Base-by-base conservation (phyloP, 1,284 basidiomycete species). In the Mycosarcoma mackinlayi region DNA sequence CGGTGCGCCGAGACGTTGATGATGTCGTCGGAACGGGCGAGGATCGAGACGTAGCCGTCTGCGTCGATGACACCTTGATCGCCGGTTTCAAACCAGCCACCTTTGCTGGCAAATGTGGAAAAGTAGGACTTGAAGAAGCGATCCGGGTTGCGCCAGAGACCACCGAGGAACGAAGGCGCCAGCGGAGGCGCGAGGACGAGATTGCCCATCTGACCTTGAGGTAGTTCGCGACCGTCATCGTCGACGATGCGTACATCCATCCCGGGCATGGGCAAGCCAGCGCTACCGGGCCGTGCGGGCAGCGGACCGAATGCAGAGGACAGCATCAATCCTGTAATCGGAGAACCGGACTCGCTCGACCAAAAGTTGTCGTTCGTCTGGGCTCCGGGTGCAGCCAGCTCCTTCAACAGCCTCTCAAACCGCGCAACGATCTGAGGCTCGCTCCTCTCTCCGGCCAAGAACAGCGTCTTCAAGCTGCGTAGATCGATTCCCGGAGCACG, bases 221-320 rank as follows among this genome's bases (percentile, higher is more conserved):
- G 54, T 7, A 81, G 45, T 35, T 71, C 66, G 8, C 57, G 56
- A n/a, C 79, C 79, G 33, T 61, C 42, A 48, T 81, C 79, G 47
- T 81, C 73, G 47, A 81, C 79, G 53, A 81, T 79, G 8, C 67
- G 63, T 4, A 81, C 76, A 33, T 81, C 77, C 79, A 81, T 80
- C 1, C 76, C 75, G 2, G 77, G 75, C 67, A 77, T 58, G 1
- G 77, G 77, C 16, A 81, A 44, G 5, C 79, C 79, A 3, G 79
- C 79, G 19, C 68, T 69, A 3, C 79, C 79, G 0, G 79, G 75
- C 4, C 73, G 62, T 0, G 75, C 72, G 0, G 63, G 46, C 4
- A 79, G 51, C 2, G 70, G 60, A 1, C 56, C 64, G 24, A 75
- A 80, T 0, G 67, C 58, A 7, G 54, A 53, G 18, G 60, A 73